Evolutionary conservation across 768 basidiomycete genomes (phyloP).

Genomic region (Lanmaoa pseudosensibilis): DNA sequence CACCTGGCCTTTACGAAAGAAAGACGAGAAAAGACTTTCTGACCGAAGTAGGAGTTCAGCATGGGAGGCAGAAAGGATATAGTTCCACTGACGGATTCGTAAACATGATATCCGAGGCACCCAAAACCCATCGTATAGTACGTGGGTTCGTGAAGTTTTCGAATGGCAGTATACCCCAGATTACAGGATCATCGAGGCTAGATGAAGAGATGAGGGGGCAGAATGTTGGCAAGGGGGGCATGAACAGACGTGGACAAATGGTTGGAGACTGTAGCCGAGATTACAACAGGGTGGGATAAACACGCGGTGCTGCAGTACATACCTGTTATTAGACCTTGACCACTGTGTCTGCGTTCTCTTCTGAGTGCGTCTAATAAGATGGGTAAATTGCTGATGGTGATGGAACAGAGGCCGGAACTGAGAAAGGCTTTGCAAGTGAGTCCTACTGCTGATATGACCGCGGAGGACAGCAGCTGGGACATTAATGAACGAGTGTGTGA

Average conservation of each 20-base stretch:
- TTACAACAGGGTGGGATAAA: conserved; percentile 7
- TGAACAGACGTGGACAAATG: conserved; percentile 84
- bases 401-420: conserved; percentile 60
- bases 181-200: conserved; percentile 80
- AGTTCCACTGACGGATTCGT: conserved; percentile 72
- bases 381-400: conserved; percentile 70
- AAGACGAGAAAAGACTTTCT: conserved; percentile 75
- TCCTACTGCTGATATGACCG: conserved; percentile 66
- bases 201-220: conserved; percentile 7
- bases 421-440: conserved; percentile 79
- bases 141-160: conserved; percentile 56
- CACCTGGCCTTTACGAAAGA: conserved; percentile 89
- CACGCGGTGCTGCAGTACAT: conserved; percentile 22
- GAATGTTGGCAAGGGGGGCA: neutral
- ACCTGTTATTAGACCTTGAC: conserved; percentile 77
- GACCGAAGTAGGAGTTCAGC: conserved; percentile 23
- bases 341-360: conserved; percentile 41
- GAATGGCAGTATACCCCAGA: conserved; percentile 84
- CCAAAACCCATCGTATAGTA: conserved; percentile 86
- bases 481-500: conserved; percentile 27
- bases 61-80: neutral
- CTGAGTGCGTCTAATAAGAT: conserved; percentile 63
- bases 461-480: conserved; percentile 51
- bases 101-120: conserved; percentile 92
- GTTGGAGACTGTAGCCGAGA: conserved; percentile 66